Conservation (phyloP, 352 stramenopile genomes). For the Pythium rishiriense region DNA sequence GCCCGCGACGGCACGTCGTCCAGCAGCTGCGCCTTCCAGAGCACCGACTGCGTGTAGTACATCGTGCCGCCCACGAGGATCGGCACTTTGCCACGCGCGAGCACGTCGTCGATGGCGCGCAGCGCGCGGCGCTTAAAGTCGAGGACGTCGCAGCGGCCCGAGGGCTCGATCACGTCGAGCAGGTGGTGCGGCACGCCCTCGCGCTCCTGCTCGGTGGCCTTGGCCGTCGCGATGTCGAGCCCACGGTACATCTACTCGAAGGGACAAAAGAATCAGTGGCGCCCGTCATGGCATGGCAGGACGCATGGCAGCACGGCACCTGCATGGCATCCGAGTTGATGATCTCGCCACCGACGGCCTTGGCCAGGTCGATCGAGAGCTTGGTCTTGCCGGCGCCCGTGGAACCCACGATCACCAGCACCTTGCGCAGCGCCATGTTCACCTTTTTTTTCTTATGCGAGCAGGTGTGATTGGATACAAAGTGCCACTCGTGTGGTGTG, state of each 20-base stretch:
- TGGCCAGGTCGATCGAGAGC: constrained; percentile 90
- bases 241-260: constrained; percentile 77
- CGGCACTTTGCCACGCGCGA: constrained; percentile 83
- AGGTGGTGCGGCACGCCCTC: constrained; percentile 90
- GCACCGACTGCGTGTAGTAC: constrained; percentile 91
- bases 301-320: constrained; percentile 20
- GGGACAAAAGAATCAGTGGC: not conserved
- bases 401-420: constrained; percentile 90
- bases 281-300: not conserved
- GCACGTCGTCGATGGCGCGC: constrained; percentile 80
- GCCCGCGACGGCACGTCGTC: constrained; percentile 59
- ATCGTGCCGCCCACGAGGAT: constrained; percentile 92
- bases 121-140: constrained; percentile 82
- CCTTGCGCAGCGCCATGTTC: constrained; percentile 52
- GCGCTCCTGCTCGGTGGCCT: constrained; percentile 84
- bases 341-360: constrained; percentile 87
- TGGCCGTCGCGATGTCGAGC: constrained; percentile 89
- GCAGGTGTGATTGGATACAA: constrained; percentile 25
- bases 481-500: constrained; percentile 9
- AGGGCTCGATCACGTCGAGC: constrained; percentile 84
- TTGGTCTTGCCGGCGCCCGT: constrained; percentile 92
- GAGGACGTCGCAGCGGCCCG: constrained; percentile 70
- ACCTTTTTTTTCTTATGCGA: not conserved
- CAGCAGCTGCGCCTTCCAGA: constrained; percentile 87
- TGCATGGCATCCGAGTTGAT: constrained; percentile 93